Percentiles rank a stretch among this genome's conserved stretches.
phyloP scores from a whole-genome alignment of 352 stramenopile species.

The Phytopythium vexans region DNA sequence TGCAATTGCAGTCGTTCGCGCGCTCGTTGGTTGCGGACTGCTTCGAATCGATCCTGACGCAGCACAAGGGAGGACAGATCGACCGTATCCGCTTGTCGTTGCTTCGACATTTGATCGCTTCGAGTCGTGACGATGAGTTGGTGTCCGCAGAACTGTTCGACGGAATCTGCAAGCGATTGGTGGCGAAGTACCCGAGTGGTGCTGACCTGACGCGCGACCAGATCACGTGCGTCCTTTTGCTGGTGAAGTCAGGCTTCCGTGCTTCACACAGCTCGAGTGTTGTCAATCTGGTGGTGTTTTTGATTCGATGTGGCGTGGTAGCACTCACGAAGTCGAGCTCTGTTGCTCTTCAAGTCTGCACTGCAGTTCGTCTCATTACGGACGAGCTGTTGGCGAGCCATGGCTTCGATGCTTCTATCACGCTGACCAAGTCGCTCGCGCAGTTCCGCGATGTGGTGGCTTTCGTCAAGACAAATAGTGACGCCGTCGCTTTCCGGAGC shows the following conservation, averaged over 20 bases:
- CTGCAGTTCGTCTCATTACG: background rate
- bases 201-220: slow-evolving; percentile 24
- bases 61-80: background rate
- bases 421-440: slow-evolving; percentile 16
- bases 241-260: slow-evolving; percentile 13
- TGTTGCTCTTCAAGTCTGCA: background rate
- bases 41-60: slow-evolving; percentile 5
- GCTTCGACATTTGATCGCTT: slow-evolving; percentile 12
- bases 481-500: slow-evolving; percentile 13
- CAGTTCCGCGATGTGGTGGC: slow-evolving; percentile 20
- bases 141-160: too few species aligned
- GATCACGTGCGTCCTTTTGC: slow-evolving; percentile 30
- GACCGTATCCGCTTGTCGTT: slow-evolving; percentile 8
- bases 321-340: slow-evolving; percentile 3
- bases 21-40: slow-evolving; percentile 13
- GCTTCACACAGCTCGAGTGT: too few species aligned
- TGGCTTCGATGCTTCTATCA: slow-evolving; percentile 5
- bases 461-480: slow-evolving; percentile 12
- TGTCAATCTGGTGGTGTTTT: slow-evolving; percentile 11
- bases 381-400: background rate
- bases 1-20: slow-evolving; percentile 11
- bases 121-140: background rate
- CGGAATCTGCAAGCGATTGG: too few species aligned
- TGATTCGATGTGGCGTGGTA: slow-evolving; percentile 17
- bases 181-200: slow-evolving; percentile 11